A percentile compares a stretch with the other conserved stretches of the same genome.
Evolutionary conservation across 2,329 filamentous ascomycete species (phyloP).

Genomic region (Alternaria sp.): DNA sequence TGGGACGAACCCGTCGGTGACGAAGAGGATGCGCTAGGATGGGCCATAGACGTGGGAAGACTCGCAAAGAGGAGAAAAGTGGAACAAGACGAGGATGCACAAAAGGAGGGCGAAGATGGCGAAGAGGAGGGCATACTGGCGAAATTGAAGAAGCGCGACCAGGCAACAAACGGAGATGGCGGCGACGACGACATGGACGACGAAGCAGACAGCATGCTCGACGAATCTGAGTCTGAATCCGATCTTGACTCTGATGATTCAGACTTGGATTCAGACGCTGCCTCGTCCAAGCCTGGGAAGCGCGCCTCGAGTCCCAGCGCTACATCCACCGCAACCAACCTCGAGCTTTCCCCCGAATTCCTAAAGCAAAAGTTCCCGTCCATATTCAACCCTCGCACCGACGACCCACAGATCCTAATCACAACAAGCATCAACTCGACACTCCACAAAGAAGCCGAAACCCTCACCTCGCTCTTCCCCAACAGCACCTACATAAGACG

Average conservation of each 20-base stretch:
- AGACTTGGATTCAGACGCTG: constrained; percentile 58
- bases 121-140: constrained; percentile 45
- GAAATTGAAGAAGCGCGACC: constrained; percentile 46
- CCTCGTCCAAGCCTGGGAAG: constrained; percentile 55
- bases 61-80: constrained; percentile 56
- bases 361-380: constrained; percentile 67
- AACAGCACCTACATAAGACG: constrained; percentile 82
- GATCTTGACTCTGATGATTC: constrained; percentile 60
- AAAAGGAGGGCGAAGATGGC: constrained; percentile 23
- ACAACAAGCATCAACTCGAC: constrained; percentile 91
- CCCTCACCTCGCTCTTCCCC: constrained; percentile 83
- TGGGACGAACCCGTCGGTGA: constrained; percentile 72
- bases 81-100: constrained; percentile 49
- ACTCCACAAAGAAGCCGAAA: constrained; percentile 81
- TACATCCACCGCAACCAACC: constrained; percentile 65
- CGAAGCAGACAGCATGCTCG: constrained; percentile 76
- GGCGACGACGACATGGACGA: constrained; percentile 30
- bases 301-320: constrained; percentile 63
- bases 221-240: constrained; percentile 50
- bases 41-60: constrained; percentile 56
- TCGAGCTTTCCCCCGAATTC: constrained; percentile 67
- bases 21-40: constrained; percentile 55
- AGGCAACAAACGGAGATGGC: constrained; percentile 16
- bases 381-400: constrained; percentile 63
- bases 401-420: constrained; percentile 82